Base-by-base conservation (phyloP, 495 filamentous ascomycete species). In the Neurospora intermedia region DNA sequence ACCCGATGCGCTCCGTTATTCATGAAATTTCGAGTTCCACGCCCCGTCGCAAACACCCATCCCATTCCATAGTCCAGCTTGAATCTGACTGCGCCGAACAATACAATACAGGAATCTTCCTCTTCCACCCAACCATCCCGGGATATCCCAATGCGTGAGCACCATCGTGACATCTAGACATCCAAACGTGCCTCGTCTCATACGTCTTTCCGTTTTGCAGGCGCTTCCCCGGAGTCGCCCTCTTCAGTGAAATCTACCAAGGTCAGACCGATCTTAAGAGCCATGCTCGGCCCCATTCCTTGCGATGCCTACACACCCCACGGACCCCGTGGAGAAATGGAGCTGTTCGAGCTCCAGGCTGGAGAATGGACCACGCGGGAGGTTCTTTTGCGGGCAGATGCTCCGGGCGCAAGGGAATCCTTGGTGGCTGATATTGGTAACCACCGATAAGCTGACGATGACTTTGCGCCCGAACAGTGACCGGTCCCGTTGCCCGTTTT, bases 171-270 rank as follows among this genome's bases (percentile, higher is more conserved):
- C 43, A 46, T 20, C 2, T 46, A 11, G 69, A 48, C 40, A 71
- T 69, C 15, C 20, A 66, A 40, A 16, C 54, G 35, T 66, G 54
- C 54, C 23, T 66, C 38, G 66, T 73, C 77, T 77, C 70, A 81
- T 77, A 73, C 70, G 35, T 38, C 73, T 75, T 69, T 69, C 70
- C 72, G 8, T 3, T 39, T 9, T 72, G 0, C 54, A 88, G 87
- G 69, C 89, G 91, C 69, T 98, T 97, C 79, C 95, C 94, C 0
- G 95, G 93, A 35, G 92, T 98, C 1, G 92, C 93, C 8, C 83
- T 97, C 54, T 98, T 97, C 81, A 94, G 91, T 79, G 94, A 98
- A 83, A 98, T 98, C 76, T 98, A 98, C 78, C 94, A 98, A 90
- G 94, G 94, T 94, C 20, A 73, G 76, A 66, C 35, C 69, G 10